phyloP scores from a whole-genome alignment of 2,329 filamentous ascomycete species.

The Cryphonectria naterciae region DNA sequence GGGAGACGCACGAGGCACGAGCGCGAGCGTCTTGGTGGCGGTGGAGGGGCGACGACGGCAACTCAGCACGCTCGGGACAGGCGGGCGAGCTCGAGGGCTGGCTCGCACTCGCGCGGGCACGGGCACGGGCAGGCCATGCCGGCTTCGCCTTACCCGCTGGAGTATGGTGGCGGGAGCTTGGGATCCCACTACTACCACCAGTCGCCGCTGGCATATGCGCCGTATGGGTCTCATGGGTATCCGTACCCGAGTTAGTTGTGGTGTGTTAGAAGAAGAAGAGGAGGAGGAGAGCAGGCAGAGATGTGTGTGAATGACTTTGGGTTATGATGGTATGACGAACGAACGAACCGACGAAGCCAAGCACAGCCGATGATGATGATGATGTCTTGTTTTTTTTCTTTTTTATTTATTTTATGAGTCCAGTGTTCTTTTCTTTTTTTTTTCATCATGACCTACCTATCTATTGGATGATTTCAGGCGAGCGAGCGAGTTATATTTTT shows the following conservation, averaged over 20 bases:
- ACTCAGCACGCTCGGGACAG: constrained; percentile 46
- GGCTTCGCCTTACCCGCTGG: constrained; percentile 1
- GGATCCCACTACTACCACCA: constrained; percentile 4
- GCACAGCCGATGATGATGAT: constrained; percentile 9
- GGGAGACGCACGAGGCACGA: constrained; percentile 39
- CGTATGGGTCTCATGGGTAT: constrained; percentile 24
- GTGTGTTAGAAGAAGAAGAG: background rate
- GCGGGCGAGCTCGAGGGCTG: constrained; percentile 55
- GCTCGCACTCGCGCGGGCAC: constrained; percentile 44
- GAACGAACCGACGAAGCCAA: background rate
- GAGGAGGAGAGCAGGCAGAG: background rate
- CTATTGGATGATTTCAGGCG: constrained; percentile 2
- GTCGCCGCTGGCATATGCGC: constrained; percentile 24
- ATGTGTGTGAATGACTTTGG: constrained; percentile 11
- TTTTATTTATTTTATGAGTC: background rate
- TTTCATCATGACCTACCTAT: background rate
- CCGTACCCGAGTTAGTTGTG: constrained; percentile 15
- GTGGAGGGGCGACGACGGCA: background rate
- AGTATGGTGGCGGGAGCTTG: constrained; percentile 18
- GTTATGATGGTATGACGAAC: constrained; percentile 20
- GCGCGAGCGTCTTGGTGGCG: constrained; percentile 44
- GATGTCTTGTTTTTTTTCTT: background rate
- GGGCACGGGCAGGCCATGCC: constrained; percentile 10
- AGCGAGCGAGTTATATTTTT: constrained; percentile 11
- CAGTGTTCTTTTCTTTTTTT: background rate